Evolutionary conservation across 2,329 filamentous ascomycete species (phyloP).

Genomic region (Paracorniculantispora psalliotae): DNA sequence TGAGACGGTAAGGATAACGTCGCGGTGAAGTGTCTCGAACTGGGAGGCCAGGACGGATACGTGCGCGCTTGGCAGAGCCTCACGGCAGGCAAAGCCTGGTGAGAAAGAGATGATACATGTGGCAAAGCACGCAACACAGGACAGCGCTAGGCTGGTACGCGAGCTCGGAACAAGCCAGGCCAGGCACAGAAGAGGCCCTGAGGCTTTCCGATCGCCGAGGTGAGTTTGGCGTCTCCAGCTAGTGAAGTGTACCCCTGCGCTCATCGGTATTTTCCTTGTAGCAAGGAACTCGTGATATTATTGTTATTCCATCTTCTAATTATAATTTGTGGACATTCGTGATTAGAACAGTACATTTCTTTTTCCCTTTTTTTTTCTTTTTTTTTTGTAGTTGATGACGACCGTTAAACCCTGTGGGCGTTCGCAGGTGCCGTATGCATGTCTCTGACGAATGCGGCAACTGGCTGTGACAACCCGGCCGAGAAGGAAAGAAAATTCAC

Average conservation of each 20-base stretch:
- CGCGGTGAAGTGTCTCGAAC: no score
- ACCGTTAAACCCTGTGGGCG: neutral
- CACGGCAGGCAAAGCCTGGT: no score
- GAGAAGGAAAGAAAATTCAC: neutral
- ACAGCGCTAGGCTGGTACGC: neutral
- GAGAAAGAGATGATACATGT: neutral
- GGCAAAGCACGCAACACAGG: neutral
- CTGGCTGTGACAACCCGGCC: neutral
- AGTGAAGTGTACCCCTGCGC: no score
- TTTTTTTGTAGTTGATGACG: neutral
- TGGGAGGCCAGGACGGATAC: no score
- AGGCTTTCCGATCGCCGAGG: constrained; percentile 11
- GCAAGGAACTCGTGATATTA: no score
- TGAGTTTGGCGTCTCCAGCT: neutral
- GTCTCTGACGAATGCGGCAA: neutral
- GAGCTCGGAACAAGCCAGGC: neutral
- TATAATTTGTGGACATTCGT: neutral
- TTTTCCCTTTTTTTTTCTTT: neutral
- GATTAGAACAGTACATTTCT: no score
- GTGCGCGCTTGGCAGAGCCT: no score
- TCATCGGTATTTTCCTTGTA: no score
- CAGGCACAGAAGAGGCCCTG: neutral
- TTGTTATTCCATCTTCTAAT: no score
- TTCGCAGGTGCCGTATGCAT: neutral
- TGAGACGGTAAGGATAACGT: no score